Evolutionary conservation across 768 basidiomycete genomes (phyloP), one percentile per base, ranked within the genome.

Genomic region (Kwoniella botswanensis): DNA sequence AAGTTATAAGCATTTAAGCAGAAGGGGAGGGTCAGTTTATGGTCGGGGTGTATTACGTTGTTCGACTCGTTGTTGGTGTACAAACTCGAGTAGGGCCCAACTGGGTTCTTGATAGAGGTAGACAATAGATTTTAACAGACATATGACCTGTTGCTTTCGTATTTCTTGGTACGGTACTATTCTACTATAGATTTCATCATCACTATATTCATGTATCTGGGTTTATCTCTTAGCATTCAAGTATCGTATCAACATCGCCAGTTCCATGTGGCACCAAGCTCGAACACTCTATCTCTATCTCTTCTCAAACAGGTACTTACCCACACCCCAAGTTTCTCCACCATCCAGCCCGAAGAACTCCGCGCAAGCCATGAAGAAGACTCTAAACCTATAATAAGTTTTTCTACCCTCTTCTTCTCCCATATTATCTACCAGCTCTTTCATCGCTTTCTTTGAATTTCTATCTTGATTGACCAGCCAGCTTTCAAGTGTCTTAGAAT

Each of bases 361-460:
- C 1, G 89, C 88, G 74, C 89, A 90, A 11, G 90, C 89, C 81
- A 91, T 86, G 77, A 89, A 91, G 81, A 91, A 91, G 12, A 91
- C 89, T 17, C 90, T 85, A 79, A 90, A 90, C 71, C 89, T 88
- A 73, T 89, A 87, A 78, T 88, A 92, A 35, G 86, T 85, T 80
- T 88, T 90, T n/a, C 80, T 82, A 0, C 87, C 89, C 74, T 89
- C 88, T n/a, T 84, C 85, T 17, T 82, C 81, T 1, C 81, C 78
- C 12, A 89, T 87, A 70, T 88, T 88, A 18, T 83, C 82, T 68
- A 86, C 84, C 10, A 90, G 85, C 46, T 87, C 86, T 67, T 83
- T 81, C 50, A 89, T 81, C 0, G 88, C 88, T 26, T 84, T 86
- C 76, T 85, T 85, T 3, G 84, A 82, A 78, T 90, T 86, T 57